A percentile compares a stretch with the other conserved stretches of the same genome.
Conservation (phyloP, 345 rosid genomes). For the Eucalyptus globulus region DNA sequence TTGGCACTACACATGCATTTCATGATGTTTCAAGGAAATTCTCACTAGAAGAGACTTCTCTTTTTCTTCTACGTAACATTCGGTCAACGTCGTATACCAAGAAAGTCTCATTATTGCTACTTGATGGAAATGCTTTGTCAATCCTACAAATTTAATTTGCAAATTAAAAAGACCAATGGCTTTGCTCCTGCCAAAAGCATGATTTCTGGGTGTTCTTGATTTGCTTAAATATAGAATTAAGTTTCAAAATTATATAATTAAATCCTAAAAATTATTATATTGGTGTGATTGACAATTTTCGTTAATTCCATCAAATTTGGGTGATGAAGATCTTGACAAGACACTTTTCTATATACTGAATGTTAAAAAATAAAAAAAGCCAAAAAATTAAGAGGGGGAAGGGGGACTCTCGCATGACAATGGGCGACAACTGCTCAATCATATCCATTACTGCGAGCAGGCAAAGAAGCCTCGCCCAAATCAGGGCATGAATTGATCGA, state of each 20-base stretch:
- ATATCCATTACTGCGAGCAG: no score
- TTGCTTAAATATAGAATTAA: not conserved
- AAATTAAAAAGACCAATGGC: not conserved
- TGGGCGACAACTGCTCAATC: no score
- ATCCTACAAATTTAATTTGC: not conserved
- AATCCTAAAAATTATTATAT: not conserved
- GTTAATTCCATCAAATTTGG: not conserved
- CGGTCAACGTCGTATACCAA: not conserved
- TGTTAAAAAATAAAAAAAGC: no score
- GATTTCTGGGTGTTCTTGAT: not conserved
- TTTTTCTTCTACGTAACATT: not conserved
- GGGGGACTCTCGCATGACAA: no score
- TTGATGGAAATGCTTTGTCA: not conserved
- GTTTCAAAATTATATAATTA: not conserved
- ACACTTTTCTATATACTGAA: no score
- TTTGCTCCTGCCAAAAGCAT: not conserved
- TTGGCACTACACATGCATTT: not conserved
- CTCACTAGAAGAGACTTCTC: not conserved
- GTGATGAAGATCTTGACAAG: not conserved
- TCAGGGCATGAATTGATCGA: no score
- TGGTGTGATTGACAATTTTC: not conserved
- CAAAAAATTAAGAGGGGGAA: not conserved
- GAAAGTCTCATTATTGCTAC: not conserved
- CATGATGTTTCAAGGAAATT: not conserved
- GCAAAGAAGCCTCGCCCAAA: rapidly evolving